Evolutionary conservation across 495 filamentous ascomycete species (phyloP).

Genomic region (Aspergillus coremiiformis): DNA sequence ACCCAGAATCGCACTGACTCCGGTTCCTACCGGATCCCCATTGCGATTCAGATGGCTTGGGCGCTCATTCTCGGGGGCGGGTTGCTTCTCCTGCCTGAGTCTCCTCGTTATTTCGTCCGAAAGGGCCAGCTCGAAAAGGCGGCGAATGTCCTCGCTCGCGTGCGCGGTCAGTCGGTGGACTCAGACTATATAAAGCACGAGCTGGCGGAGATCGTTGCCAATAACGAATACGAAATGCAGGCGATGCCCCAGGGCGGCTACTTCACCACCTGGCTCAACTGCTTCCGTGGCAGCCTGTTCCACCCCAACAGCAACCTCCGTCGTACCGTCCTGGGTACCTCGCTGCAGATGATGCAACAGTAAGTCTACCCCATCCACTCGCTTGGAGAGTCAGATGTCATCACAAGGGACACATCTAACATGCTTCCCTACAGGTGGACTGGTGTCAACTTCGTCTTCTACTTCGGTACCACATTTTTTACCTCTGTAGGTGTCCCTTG

Average conservation of each 20-base stretch:
- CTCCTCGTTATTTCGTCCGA: slow-evolving; percentile 57
- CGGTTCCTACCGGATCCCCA: slow-evolving; percentile 66
- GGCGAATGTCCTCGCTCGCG: slow-evolving; percentile 31
- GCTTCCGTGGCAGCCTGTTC: slow-evolving; percentile 60
- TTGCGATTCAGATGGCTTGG: slow-evolving; percentile 60
- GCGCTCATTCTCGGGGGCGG: slow-evolving; percentile 56
- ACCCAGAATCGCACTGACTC: slow-evolving; percentile 53
- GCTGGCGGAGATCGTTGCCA: slow-evolving; percentile 67
- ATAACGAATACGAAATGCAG: slow-evolving; percentile 62
- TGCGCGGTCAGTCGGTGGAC: slow-evolving; percentile 43
- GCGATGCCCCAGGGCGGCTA: slow-evolving; percentile 53
- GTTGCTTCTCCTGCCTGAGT: slow-evolving; percentile 71
- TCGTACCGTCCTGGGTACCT: slow-evolving; percentile 68
- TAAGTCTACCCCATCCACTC: slow-evolving; percentile 12
- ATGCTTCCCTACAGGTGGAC: slow-evolving; percentile 40
- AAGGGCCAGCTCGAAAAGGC: slow-evolving; percentile 41
- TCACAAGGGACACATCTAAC: not conserved
- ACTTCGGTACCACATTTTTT: slow-evolving; percentile 80
- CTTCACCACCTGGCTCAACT: slow-evolving; percentile 54
- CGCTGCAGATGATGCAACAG: slow-evolving; percentile 77
- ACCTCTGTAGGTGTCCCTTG: slow-evolving; percentile 20
- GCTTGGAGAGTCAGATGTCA: too few species aligned
- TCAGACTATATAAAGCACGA: slow-evolving; percentile 60
- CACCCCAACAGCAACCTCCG: slow-evolving; percentile 57
- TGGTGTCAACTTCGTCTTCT: slow-evolving; percentile 92